These are phyloP conservation scores for Phoma herbarum DNA, from an alignment of 2,329 filamentous ascomycete species.

Conservation along the genomic window DNA sequence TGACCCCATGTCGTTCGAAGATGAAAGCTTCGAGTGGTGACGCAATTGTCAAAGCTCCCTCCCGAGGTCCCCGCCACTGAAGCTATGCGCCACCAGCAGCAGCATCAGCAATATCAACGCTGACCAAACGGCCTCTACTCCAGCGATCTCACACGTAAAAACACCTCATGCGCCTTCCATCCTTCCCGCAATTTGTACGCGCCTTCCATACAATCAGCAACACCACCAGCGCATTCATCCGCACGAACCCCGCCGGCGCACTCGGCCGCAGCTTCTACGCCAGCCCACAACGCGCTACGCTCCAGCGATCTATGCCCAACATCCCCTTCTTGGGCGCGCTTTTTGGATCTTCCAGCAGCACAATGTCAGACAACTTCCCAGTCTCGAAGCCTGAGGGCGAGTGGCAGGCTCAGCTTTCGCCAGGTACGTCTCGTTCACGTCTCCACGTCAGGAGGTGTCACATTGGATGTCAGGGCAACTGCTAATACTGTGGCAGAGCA, in stretches of 20 bases:
- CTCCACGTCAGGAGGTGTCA: background rate
- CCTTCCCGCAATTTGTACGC: constrained; percentile 58
- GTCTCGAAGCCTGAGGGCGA: constrained; percentile 81
- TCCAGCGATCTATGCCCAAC: constrained; percentile 70
- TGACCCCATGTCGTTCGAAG: background rate
- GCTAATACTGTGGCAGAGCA: constrained; percentile 71
- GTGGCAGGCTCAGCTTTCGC: constrained; percentile 86
- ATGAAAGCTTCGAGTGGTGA: constrained; percentile 34
- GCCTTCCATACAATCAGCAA: constrained; percentile 59
- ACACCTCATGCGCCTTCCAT: constrained; percentile 59
- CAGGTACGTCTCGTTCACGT: constrained; percentile 59
- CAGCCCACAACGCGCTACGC: constrained; percentile 38
- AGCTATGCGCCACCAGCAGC: constrained; percentile 40
- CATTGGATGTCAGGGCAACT: background rate
- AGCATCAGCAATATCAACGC: constrained; percentile 21
- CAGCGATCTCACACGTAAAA: background rate
- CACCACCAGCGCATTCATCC: constrained; percentile 48
- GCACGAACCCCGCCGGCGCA: constrained; percentile 48
- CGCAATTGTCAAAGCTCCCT: constrained; percentile 35
- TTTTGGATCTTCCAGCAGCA: constrained; percentile 68
- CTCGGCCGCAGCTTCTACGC: constrained; percentile 44
- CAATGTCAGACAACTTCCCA: constrained; percentile 69
- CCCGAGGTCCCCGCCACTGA: constrained; percentile 27
- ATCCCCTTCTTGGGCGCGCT: constrained; percentile 82
- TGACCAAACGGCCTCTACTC: background rate